Base-by-base conservation (phyloP, 2,329 filamentous ascomycete species). In the Alternaria triticimaculans region DNA sequence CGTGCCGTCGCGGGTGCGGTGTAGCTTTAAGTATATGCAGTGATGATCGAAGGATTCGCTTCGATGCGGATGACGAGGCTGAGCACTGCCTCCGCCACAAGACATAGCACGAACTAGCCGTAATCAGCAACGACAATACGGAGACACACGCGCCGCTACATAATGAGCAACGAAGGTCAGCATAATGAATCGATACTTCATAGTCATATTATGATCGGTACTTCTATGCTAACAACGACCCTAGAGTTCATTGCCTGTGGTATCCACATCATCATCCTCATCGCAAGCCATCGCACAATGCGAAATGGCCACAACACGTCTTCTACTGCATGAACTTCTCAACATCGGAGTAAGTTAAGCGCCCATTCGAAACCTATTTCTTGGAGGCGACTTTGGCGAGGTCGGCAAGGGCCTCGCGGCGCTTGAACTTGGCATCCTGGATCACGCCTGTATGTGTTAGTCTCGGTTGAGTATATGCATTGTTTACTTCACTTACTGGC, bases 401-500 rank as follows among this genome's bases (percentile, higher is more conserved):
- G 72, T 91, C 90, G 53, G 87, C 87, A 41, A 92, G 84, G 54
- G 89, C 90, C 77, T 92, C 90, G 55, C 88, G 88, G 66, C 90
- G 89, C 86, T 92, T 92, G 86, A 89, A 92, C 83, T 90, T 91
- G 73, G 89, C 90, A 76, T 92, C 90, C 79, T 90, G 87, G 68
- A 92, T 91, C 63, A 92, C 90, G 71, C 86, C 89, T 91, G 62
- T 4, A 1, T 50, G 21, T 51, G 37, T 71, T n/a, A n/a, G n/a
- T n/a, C n/a, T n/a, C n/a, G n/a, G n/a, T n/a, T n/a, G n/a, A n/a
- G n/a, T n/a, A n/a, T n/a, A n/a, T n/a, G n/a, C n/a, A n/a, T n/a
- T n/a, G n/a, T n/a, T n/a, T n/a, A n/a, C n/a, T n/a, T n/a, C n/a
- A 81, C 87, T 44, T 81, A 90, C 89, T 88, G 44, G 89, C 88